These are phyloP conservation scores for Phytophthora syringae DNA, from an alignment of 352 stramenopile genomes.

Conservation along the genomic window DNA sequence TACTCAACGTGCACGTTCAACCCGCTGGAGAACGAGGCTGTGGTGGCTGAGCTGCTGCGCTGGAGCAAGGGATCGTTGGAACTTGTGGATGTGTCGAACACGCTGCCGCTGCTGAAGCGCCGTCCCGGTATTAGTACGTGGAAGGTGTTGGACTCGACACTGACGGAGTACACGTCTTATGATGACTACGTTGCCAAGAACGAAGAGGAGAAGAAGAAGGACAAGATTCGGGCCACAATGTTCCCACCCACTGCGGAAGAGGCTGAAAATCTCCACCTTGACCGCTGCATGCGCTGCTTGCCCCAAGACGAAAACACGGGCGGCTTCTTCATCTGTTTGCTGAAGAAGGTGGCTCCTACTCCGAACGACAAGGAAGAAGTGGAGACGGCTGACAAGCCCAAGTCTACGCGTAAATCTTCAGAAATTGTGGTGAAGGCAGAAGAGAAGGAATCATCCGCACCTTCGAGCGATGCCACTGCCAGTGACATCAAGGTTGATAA, in stretches of 20 bases:
- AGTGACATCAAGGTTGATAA: conserved; percentile 31
- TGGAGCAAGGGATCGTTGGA: conserved; percentile 90
- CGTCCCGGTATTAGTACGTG: conserved; percentile 91
- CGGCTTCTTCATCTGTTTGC: conserved; percentile 98
- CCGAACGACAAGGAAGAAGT: conserved; percentile 39
- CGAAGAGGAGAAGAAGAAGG: conserved; percentile 70
- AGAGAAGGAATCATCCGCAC: background rate
- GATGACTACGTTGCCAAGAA: conserved; percentile 64
- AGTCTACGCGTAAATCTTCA: conserved; percentile 10
- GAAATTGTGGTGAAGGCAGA: conserved; percentile 28
- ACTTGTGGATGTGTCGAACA: conserved; percentile 90
- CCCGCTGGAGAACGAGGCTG: conserved; percentile 99
- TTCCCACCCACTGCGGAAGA: conserved; percentile 91
- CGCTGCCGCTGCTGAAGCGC: conserved; percentile 84
- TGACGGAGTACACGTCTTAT: conserved; percentile 83
- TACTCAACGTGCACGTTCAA: conserved; percentile 99
- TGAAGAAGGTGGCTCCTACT: conserved; percentile 91
- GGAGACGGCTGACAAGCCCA: conserved; percentile 7
- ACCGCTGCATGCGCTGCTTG: conserved; percentile 96
- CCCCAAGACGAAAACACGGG: conserved; percentile 97
- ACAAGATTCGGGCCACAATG: conserved; percentile 88
- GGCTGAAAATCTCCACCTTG: conserved; percentile 77
- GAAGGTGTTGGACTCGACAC: conserved; percentile 92
- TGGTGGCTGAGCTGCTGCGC: conserved; percentile 97
- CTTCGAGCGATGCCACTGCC: conserved; percentile 15